phyloP scores from a whole-genome alignment of 1,284 basidiomycete species.

The Malassezia cuniculi region DNA sequence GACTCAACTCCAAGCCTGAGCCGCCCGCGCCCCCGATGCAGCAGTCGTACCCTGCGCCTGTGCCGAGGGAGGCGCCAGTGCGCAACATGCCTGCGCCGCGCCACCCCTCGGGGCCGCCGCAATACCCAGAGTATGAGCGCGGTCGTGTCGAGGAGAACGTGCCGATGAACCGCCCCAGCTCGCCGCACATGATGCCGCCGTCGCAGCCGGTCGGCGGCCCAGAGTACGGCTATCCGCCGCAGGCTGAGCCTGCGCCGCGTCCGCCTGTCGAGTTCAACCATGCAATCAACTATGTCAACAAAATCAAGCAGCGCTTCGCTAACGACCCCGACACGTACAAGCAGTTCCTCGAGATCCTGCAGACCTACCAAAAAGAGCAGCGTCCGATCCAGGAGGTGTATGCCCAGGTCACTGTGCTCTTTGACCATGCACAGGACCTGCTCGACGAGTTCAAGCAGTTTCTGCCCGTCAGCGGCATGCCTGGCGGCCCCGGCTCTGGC shows the following conservation, averaged over 20 bases:
- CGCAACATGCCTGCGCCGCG: not conserved
- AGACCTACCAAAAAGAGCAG: slow-evolving; percentile 93
- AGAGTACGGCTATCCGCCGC: no score
- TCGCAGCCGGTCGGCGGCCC: not conserved
- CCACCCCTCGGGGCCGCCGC: not conserved
- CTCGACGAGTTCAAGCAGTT: slow-evolving; percentile 93
- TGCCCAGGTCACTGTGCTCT: slow-evolving; percentile 78
- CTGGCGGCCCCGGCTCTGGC: slow-evolving; percentile 27
- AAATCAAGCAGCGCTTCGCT: slow-evolving; percentile 89
- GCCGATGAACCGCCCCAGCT: slow-evolving; percentile 1
- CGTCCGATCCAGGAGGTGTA: slow-evolving; percentile 79
- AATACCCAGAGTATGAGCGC: no score
- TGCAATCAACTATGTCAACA: slow-evolving; percentile 95
- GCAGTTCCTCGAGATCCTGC: slow-evolving; percentile 91
- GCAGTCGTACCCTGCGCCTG: not conserved
- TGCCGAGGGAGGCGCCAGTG: not conserved
- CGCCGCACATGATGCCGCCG: not conserved
- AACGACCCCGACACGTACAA: slow-evolving; percentile 91
- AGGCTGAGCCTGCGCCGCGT: no score
- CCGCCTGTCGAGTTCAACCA: slow-evolving; percentile 78
- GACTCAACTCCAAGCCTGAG: slow-evolving; percentile 27
- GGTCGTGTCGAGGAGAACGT: no score
- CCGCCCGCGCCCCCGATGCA: not conserved
- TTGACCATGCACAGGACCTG: slow-evolving; percentile 82
- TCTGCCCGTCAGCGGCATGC: slow-evolving; percentile 56